phyloP scores from a whole-genome alignment of 257 asterid species.

The Henckelia pumila region DNA sequence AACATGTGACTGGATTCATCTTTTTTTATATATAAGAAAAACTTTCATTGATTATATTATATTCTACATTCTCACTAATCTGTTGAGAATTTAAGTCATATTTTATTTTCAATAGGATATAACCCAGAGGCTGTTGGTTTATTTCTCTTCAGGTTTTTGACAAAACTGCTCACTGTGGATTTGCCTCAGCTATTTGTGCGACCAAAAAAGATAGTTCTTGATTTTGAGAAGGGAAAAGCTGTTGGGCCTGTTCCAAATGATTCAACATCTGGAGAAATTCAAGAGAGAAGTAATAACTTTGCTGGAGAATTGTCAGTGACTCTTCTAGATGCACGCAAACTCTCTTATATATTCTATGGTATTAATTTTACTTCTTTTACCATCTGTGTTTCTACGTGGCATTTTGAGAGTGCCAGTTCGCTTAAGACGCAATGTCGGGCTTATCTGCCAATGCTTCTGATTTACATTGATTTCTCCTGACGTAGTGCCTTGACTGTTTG shows the following conservation, averaged over 20 bases:
- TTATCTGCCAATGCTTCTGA: neutral
- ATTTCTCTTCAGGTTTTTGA: constrained; percentile 66
- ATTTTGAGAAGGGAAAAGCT: constrained; percentile 83
- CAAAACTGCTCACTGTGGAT: constrained; percentile 89
- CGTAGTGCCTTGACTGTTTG: neutral
- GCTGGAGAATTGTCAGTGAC: constrained; percentile 94
- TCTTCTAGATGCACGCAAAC: constrained; percentile 91
- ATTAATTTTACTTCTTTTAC: constrained; percentile 28
- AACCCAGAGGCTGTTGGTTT: neutral
- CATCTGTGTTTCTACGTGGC: neutral
- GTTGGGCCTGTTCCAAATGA: constrained; percentile 60
- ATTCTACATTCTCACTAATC: neutral
- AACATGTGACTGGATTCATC: neutral
- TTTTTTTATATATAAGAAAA: neutral
- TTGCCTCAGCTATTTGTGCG: constrained; percentile 93
- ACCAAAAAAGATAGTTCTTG: constrained; percentile 86
- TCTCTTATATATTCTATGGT: constrained; percentile 81
- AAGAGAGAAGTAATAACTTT: constrained; percentile 77
- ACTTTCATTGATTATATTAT: neutral
- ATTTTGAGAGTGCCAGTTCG: neutral
- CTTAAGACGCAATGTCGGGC: neutral
- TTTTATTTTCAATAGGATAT: no score
- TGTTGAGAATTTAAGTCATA: neutral
- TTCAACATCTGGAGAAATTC: constrained; percentile 56
- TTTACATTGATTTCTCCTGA: constrained; percentile 4